phyloP scores from a whole-genome alignment of 2,329 filamentous ascomycete genomes.

The Fusarium marasasianum region DNA sequence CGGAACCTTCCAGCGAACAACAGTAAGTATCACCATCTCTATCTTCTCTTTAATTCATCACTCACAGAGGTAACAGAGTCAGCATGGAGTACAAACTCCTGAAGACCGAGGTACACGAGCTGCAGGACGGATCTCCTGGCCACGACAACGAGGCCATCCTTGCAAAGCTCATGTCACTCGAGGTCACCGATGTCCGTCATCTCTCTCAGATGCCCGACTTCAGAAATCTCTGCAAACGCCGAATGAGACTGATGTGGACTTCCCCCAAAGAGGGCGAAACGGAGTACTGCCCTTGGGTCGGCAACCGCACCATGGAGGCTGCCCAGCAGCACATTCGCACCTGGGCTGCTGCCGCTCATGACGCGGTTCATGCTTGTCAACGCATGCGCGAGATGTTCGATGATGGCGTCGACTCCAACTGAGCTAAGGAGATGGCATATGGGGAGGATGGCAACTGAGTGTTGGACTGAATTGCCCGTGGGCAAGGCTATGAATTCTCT shows the following conservation, averaged over 20 bases:
- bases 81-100: background rate
- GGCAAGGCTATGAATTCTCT: background rate
- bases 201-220: background rate
- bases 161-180: background rate
- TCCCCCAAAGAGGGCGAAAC: background rate
- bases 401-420: background rate
- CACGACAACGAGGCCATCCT: background rate
- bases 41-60: background rate
- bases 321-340: background rate
- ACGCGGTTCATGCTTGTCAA: too few species aligned
- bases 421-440: too few species aligned
- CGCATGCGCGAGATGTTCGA: background rate
- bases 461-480: background rate
- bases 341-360: too few species aligned
- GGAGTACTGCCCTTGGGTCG: background rate
- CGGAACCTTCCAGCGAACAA: background rate
- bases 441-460: background rate
- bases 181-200: background rate
- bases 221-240: background rate
- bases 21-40: background rate
- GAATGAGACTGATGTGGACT: background rate
- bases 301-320: background rate
- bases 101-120: background rate
- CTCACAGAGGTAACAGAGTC: background rate
- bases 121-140: background rate